phyloP scores from a whole-genome alignment of 768 basidiomycete genomes.

The Termitomyces sp. region DNA sequence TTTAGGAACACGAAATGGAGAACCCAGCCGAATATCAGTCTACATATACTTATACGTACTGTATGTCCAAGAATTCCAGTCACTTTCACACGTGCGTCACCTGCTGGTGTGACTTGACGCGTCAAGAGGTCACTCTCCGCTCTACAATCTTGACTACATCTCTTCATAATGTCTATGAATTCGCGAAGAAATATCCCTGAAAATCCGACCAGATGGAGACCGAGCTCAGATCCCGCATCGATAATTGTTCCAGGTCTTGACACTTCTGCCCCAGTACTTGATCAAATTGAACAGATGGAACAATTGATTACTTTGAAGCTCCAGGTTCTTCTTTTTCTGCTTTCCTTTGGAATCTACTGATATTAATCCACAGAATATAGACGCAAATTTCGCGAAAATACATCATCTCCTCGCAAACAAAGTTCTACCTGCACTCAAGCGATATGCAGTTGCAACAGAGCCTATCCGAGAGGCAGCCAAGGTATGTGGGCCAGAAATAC shows the following conservation, averaged over 20 bases:
- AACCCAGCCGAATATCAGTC: too few species aligned
- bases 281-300: conserved; percentile 93
- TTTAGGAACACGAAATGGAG: too few species aligned
- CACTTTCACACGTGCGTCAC: too few species aligned
- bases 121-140: too few species aligned
- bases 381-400: conserved; percentile 88
- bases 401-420: conserved; percentile 78
- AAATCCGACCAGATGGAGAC: conserved; percentile 65
- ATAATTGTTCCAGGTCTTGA: conserved; percentile 74
- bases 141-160: too few species aligned
- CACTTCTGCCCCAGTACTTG: conserved; percentile 57
- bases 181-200: conserved; percentile 36
- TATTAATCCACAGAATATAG: conserved; percentile 58
- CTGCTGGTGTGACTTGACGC: too few species aligned
- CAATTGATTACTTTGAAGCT: conserved; percentile 90
- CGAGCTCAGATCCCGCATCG: conserved; percentile 52
- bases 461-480: conserved; percentile 88
- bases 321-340: conserved; percentile 46
- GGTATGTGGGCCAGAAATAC: conserved; percentile 37
- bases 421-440: conserved; percentile 83
- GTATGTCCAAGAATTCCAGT: too few species aligned
- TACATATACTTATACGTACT: too few species aligned
- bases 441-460: conserved; percentile 82
- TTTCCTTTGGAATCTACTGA: background rate
- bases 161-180: conserved; percentile 23